Conservation (phyloP, 179 eudicot genomes). For the Drosera spatulata region DNA sequence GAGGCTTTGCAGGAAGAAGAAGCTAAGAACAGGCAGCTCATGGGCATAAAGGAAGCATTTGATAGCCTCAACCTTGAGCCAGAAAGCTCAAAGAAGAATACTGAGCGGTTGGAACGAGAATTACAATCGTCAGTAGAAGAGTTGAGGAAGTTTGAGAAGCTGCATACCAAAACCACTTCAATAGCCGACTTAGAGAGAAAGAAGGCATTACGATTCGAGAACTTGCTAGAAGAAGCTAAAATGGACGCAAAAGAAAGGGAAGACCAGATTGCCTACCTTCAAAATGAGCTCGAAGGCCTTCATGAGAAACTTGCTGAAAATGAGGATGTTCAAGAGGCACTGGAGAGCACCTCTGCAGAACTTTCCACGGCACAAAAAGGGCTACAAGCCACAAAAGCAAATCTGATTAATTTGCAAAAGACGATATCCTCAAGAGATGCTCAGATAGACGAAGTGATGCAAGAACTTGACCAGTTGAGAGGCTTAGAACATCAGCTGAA, state of each 20-base stretch:
- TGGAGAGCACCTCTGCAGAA: slow-evolving; percentile 26
- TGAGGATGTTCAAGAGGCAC: slow-evolving; percentile 43
- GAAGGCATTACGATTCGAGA: slow-evolving; percentile 42
- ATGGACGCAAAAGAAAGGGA: slow-evolving; percentile 51
- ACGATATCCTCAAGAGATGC: slow-evolving; percentile 34
- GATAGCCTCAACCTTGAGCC: slow-evolving; percentile 55
- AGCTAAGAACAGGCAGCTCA: slow-evolving; percentile 54
- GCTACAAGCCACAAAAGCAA: slow-evolving; percentile 30
- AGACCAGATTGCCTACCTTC: slow-evolving; percentile 44
- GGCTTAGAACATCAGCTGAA: slow-evolving; percentile 38
- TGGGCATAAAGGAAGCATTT: slow-evolving; percentile 56
- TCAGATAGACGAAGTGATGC: slow-evolving; percentile 20
- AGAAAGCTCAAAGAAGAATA: slow-evolving; percentile 67
- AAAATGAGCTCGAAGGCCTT: slow-evolving; percentile 41
- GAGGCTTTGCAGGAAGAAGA: slow-evolving; percentile 62
- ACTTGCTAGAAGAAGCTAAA: slow-evolving; percentile 37
- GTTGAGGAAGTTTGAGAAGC: slow-evolving; percentile 42
- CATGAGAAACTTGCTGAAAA: slow-evolving; percentile 54
- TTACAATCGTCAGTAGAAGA: slow-evolving; percentile 38
- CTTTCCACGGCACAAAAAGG: slow-evolving; percentile 28
- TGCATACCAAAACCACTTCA: slow-evolving; percentile 44
- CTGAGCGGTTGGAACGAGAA: slow-evolving; percentile 52
- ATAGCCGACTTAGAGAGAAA: slow-evolving; percentile 45
- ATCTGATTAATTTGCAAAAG: slow-evolving; percentile 22
- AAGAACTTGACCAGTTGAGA: slow-evolving; percentile 32